Conservation (phyloP, 2,329 filamentous ascomycete species). For the Biscogniauxia marginata region DNA sequence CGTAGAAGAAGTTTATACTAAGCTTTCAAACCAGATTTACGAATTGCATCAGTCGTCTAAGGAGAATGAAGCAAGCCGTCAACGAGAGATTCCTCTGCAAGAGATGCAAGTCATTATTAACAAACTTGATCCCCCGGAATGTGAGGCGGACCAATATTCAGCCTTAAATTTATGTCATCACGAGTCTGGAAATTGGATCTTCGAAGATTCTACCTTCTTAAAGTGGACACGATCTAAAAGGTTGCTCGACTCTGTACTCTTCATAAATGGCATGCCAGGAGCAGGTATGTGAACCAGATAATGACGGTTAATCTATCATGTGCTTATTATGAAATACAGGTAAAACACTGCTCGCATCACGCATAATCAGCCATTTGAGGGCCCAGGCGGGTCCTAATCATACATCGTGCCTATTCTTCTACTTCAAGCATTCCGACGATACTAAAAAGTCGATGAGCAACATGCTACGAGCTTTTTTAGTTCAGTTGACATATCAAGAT, state of each 20-base stretch:
- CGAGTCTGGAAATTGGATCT: not conserved
- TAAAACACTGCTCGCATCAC: conserved; percentile 10
- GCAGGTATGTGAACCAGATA: conserved; percentile 10
- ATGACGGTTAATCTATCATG: no score
- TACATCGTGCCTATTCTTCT: conserved; percentile 12
- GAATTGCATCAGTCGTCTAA: not conserved
- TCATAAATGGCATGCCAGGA: conserved; percentile 19
- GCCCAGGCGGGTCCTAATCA: not conserved
- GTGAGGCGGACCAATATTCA: no score
- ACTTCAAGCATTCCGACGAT: conserved; percentile 9
- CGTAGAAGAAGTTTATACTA: no score
- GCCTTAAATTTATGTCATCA: no score
- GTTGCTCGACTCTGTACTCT: conserved; percentile 6
- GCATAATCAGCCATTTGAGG: conserved; percentile 5
- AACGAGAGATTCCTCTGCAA: no score
- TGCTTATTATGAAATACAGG: conserved; percentile 2
- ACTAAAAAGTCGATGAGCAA: conserved; percentile 3
- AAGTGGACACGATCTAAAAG: not conserved
- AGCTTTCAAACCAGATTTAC: conserved; percentile 5
- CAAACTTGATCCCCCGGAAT: no score
- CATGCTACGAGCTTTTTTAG: conserved; percentile 10
- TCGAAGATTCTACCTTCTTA: not conserved
- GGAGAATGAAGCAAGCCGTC: not conserved
- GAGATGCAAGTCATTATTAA: no score
- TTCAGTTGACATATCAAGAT: conserved; percentile 3